Percentiles rank a stretch among this genome's conserved stretches.
These are phyloP conservation scores for Sporopachydermia lactativora DNA, from an alignment of 805 yeast genomes.

Conservation along the genomic window DNA sequence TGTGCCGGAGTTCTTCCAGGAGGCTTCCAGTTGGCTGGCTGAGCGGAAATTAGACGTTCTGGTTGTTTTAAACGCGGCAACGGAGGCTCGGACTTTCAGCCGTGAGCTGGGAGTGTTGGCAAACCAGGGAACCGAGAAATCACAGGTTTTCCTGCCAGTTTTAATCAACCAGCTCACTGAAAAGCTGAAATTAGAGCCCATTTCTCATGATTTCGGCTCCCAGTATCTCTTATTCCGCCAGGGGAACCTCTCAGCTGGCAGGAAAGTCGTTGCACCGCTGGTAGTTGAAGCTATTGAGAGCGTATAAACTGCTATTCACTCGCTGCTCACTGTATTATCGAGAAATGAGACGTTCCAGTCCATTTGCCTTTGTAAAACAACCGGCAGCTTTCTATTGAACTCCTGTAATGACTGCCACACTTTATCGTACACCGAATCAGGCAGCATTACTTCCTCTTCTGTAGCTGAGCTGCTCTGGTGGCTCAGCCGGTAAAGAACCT, in stretches of 20 bases:
- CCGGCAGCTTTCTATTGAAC: conserved; percentile 3
- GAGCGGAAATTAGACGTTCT: conserved; percentile 24
- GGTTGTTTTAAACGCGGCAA: conserved; percentile 35
- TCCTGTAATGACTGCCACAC: not conserved
- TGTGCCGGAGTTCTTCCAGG: conserved; percentile 17
- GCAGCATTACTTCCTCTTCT: conserved; percentile 1
- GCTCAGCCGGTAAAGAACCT: not conserved
- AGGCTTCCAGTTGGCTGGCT: conserved; percentile 17
- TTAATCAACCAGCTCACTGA: conserved; percentile 10
- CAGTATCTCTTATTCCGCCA: conserved; percentile 24
- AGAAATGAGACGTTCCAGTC: conserved; percentile 26
- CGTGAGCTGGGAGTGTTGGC: conserved; percentile 30
- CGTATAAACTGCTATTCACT: conserved; percentile 8
- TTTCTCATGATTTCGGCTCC: conserved; percentile 4
- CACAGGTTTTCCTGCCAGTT: conserved; percentile 10
- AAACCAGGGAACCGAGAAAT: conserved; percentile 8
- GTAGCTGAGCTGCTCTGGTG: not conserved
- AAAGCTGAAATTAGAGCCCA: conserved; percentile 16
- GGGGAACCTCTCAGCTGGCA: conserved; percentile 46
- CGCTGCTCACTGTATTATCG: conserved; percentile 24
- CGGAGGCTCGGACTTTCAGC: conserved; percentile 19
- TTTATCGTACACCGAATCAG: not conserved
- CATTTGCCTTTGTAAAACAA: conserved; percentile 6
- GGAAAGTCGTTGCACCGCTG: conserved; percentile 79
- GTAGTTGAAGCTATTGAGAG: conserved; percentile 14